Percentiles rank a stretch among this genome's conserved stretches.
Evolutionary conservation across 768 basidiomycete species (phyloP).

Genomic region (Leccinum subgranulosum): DNA sequence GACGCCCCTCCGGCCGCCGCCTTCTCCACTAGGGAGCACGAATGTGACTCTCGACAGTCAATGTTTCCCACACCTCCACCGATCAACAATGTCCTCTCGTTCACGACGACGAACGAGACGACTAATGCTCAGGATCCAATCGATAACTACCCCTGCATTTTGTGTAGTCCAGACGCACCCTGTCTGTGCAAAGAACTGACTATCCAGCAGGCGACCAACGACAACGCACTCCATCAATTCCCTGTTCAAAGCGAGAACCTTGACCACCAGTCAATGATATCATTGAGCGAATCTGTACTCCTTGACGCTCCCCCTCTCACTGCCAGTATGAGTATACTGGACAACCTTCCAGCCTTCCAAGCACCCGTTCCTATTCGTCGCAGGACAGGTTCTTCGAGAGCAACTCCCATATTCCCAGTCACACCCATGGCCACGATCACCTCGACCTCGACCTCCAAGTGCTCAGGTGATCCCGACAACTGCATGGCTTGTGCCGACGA

Average conservation of each 20-base stretch:
- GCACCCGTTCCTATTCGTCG: constrained; percentile 80
- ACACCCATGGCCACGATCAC: constrained; percentile 34
- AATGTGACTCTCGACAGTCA: constrained; percentile 23
- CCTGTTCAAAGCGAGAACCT: constrained; percentile 12
- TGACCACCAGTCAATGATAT: constrained; percentile 10
- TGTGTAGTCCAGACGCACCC: constrained; percentile 65
- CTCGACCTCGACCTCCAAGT: constrained; percentile 37
- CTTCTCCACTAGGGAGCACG: constrained; percentile 34
- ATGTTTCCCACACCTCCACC: constrained; percentile 29
- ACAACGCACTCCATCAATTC: constrained; percentile 10
- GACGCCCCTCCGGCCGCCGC: constrained; percentile 27
- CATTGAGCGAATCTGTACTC: constrained; percentile 28
- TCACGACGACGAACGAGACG: constrained; percentile 33
- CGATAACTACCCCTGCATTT: constrained; percentile 54
- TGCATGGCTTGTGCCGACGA: constrained; percentile 85
- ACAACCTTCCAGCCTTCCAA: constrained; percentile 76
- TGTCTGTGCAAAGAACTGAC: constrained; percentile 78
- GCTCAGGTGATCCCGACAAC: constrained; percentile 85
- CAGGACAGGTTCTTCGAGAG: constrained; percentile 35
- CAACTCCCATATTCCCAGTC: constrained; percentile 55
- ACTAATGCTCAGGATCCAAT: constrained; percentile 28
- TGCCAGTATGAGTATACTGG: constrained; percentile 56
- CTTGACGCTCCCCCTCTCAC: constrained; percentile 24
- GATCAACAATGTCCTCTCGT: constrained; percentile 34
- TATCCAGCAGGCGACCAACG: constrained; percentile 40